These are phyloP conservation scores for Apiospora phragmitis DNA, from an alignment of 2,329 filamentous ascomycete genomes.

Conservation along the genomic window DNA sequence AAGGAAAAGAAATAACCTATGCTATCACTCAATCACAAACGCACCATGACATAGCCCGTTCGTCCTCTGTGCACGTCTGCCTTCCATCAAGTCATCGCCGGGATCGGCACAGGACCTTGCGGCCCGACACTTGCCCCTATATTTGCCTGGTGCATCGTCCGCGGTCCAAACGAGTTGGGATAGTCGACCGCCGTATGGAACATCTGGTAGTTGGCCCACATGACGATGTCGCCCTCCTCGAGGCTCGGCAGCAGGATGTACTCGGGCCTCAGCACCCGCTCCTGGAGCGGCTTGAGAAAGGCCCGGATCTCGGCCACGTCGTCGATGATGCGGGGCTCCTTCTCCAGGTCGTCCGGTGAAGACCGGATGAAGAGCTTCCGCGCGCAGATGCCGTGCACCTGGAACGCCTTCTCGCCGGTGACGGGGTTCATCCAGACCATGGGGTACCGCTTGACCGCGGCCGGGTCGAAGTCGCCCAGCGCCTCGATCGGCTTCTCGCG, in stretches of 20 bases:
- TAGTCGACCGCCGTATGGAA: conserved; percentile 47
- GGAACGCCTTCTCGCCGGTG: conserved; percentile 42
- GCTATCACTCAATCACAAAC: not conserved
- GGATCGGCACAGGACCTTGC: conserved; percentile 21
- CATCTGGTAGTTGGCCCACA: conserved; percentile 44
- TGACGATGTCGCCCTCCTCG: conserved; percentile 44
- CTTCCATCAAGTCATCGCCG: not conserved
- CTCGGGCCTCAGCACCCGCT: conserved; percentile 41
- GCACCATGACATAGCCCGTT: not conserved
- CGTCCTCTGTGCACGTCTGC: not conserved
- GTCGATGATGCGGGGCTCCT: conserved; percentile 35
- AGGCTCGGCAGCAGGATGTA: conserved; percentile 40
- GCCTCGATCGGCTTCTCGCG: conserved; percentile 39
- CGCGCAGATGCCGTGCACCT: conserved; percentile 42
- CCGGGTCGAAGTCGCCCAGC: conserved; percentile 35
- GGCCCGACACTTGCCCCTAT: conserved; percentile 33
- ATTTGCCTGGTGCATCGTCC: conserved; percentile 49
- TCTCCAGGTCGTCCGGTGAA: conserved; percentile 30
- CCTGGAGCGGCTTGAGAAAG: conserved; percentile 37
- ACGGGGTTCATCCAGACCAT: conserved; percentile 48
- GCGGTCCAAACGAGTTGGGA: conserved; percentile 36
- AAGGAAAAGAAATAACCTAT: too few relatives aligned
- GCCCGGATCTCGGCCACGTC: conserved; percentile 38
- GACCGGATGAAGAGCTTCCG: conserved; percentile 39
- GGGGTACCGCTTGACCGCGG: conserved; percentile 41